Evolutionary conservation across 164 flowering plant species (phyloP).

Genomic region (Vitis vinifera): DNA sequence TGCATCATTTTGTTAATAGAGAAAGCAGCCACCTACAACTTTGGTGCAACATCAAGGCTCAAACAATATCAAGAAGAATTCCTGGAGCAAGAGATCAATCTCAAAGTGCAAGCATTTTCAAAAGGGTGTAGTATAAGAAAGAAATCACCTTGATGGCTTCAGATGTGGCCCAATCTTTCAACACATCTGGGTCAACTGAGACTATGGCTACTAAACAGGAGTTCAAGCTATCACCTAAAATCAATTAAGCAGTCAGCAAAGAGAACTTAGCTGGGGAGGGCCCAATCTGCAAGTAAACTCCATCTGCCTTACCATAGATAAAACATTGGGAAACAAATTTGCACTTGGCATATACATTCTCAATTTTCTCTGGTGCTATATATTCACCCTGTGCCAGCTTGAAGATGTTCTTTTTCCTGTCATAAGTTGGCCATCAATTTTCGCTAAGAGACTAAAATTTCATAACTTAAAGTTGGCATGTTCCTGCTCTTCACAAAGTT

Average conservation of each 20-base stretch:
- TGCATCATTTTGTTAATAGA: too few species aligned
- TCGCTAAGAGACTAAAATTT: too few species aligned
- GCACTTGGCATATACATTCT: constrained; percentile 94
- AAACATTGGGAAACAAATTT: constrained; percentile 84
- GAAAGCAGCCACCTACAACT: too few species aligned
- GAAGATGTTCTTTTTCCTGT: constrained; percentile 95
- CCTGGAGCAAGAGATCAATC: too few species aligned
- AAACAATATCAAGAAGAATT: neutral
- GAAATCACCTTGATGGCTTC: constrained; percentile 68
- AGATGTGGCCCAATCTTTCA: constrained; percentile 78
- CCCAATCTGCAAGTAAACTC: neutral
- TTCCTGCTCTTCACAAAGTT: too few species aligned
- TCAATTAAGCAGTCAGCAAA: constrained; percentile 15
- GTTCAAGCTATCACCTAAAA: constrained; percentile 87
- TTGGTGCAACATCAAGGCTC: too few species aligned
- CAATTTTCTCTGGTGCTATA: constrained; percentile 95
- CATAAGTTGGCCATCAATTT: too few species aligned
- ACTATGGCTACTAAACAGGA: constrained; percentile 83
- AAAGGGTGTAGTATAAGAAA: neutral
- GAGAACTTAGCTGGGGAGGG: neutral
- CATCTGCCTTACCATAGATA: constrained; percentile 66
- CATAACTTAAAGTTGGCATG: too few species aligned
- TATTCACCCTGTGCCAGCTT: constrained; percentile 99
- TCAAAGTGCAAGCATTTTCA: too few species aligned
- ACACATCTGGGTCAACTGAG: constrained; percentile 65